These are phyloP conservation scores for Vaccinium myrtillus DNA, from an alignment of 148 eudicot genomes.

Conservation along the genomic window DNA sequence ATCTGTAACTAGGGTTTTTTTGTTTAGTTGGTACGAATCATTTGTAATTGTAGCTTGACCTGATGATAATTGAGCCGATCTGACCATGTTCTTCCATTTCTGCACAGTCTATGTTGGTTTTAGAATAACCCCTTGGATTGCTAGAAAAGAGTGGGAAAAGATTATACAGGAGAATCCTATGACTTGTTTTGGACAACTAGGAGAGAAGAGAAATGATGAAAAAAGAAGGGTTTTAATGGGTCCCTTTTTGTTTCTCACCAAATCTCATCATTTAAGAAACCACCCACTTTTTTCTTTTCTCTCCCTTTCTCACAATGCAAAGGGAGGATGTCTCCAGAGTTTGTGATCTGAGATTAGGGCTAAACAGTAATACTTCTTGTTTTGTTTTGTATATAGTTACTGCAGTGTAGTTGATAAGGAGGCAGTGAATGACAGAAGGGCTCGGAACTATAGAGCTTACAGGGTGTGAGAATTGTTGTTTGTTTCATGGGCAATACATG, in stretches of 20 bases:
- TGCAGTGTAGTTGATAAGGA: constrained; percentile 25
- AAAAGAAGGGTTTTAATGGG: background rate
- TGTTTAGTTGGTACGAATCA: background rate
- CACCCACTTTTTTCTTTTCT: background rate
- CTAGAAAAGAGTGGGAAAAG: background rate
- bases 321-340: background rate
- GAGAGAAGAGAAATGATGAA: background rate
- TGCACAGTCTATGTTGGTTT: background rate
- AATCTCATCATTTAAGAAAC: background rate
- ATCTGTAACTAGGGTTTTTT: background rate
- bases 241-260: background rate
- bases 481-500: constrained; percentile 94
- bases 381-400: constrained; percentile 1
- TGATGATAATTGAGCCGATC: constrained; percentile 4
- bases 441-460: constrained; percentile 21
- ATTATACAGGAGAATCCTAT: background rate
- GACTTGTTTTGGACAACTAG: background rate
- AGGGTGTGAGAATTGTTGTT: constrained; percentile 24
- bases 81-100: background rate
- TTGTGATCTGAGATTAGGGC: background rate
- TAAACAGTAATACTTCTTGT: background rate
- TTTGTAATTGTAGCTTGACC: background rate
- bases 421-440: constrained; percentile 28
- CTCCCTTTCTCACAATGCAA: background rate
- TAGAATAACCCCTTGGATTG: background rate